A percentile compares a stretch with the other conserved stretches of the same genome.
Evolutionary conservation across 2,329 filamentous ascomycete species (phyloP).

Genomic region (Waltergamsia citrina): DNA sequence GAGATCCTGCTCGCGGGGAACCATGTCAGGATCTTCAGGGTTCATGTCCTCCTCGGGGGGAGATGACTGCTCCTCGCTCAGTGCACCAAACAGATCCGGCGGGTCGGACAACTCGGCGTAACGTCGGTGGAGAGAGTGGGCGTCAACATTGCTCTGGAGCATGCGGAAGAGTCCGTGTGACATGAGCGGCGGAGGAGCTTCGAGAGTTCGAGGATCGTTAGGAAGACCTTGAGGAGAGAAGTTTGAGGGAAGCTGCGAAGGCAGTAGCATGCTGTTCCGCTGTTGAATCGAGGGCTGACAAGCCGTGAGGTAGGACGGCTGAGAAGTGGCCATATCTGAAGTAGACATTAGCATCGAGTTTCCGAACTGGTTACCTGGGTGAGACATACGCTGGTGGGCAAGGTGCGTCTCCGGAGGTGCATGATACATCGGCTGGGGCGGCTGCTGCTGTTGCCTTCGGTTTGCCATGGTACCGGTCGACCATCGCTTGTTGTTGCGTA

Average conservation of each 20-base stretch:
- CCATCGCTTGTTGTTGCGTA: conserved; percentile 63
- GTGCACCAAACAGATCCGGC: conserved; percentile 66
- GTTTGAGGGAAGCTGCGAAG: conserved; percentile 42
- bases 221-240: conserved; percentile 19
- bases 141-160: conserved; percentile 65
- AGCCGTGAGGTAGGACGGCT: conserved; percentile 44
- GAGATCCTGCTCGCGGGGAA: conserved; percentile 70
- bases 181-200: conserved; percentile 52
- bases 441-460: conserved; percentile 49
- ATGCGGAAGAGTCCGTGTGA: conserved; percentile 66
- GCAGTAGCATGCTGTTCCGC: conserved; percentile 49
- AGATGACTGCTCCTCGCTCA: conserved; percentile 63
- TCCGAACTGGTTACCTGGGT: conserved; percentile 20
- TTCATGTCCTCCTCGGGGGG: conserved; percentile 78
- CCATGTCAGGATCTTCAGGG: conserved; percentile 63
- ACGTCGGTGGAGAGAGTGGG: conserved; percentile 56
- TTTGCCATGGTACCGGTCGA: conserved; percentile 52
- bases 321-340: conserved; percentile 20
- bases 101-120: conserved; percentile 67
- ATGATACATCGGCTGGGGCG: conserved; percentile 55
- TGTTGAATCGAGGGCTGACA: conserved; percentile 28
- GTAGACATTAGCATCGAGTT: background rate
- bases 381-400: conserved; percentile 21
- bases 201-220: conserved; percentile 42
- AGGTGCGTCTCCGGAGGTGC: conserved; percentile 50